Percentiles rank a stretch among this genome's conserved stretches.
Evolutionary conservation across 306 rosid species (phyloP).

Genomic region (Vigna reflexopilosa): DNA sequence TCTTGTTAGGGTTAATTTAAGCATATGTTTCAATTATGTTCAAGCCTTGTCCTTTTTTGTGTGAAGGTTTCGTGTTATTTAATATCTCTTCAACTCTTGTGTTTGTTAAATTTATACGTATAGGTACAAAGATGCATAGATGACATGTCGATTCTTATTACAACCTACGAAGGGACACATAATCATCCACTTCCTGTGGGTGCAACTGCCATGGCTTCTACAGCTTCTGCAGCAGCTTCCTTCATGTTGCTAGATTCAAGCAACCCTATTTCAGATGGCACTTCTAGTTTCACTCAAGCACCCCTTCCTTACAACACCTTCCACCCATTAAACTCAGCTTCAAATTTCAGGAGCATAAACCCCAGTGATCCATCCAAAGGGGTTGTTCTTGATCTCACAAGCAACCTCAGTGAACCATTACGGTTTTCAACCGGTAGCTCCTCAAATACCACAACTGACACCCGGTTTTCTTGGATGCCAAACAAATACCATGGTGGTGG

Average conservation of each 20-base stretch:
- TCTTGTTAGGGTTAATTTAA: background rate
- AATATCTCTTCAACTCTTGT: background rate
- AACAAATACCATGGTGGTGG: conserved; percentile 38
- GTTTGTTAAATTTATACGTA: background rate
- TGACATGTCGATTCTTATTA: conserved; percentile 93
- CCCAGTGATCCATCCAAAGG: conserved; percentile 71
- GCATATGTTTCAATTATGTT: background rate
- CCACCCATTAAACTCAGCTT: conserved; percentile 46
- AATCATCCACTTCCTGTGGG: conserved; percentile 96
- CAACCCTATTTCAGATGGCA: conserved; percentile 46
- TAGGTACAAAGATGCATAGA: conserved; percentile 97
- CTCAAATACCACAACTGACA: conserved; percentile 41
- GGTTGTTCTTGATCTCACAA: conserved; percentile 72
- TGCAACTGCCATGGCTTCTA: conserved; percentile 94
- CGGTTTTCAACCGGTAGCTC: conserved; percentile 42
- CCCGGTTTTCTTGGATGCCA: conserved; percentile 61
- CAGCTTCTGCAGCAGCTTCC: conserved; percentile 83
- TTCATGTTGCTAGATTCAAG: conserved; percentile 71
- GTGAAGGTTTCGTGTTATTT: background rate
- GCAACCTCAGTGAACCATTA: conserved; percentile 35
- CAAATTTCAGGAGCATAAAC: conserved; percentile 47
- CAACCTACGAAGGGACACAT: conserved; percentile 97
- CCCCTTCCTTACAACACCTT: conserved; percentile 43
- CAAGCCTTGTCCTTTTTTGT: background rate
- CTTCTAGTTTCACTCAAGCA: conserved; percentile 51